phyloP scores from a whole-genome alignment of 352 stramenopile genomes.

The Globisporangium ultimum region DNA sequence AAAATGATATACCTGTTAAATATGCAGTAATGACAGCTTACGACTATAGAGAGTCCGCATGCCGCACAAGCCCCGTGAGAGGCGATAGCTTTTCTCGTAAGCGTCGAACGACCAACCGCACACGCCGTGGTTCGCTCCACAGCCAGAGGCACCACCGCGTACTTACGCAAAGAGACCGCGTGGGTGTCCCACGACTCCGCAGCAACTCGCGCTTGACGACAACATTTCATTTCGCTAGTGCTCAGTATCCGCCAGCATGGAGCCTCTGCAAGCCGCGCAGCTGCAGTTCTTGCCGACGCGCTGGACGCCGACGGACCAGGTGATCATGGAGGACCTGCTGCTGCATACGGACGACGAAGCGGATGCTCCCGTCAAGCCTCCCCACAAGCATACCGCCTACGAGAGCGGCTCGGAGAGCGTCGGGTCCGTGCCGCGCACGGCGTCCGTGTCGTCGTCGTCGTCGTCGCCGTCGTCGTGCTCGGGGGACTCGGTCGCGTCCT shows the following conservation, averaged over 20 bases:
- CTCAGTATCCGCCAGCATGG: not conserved
- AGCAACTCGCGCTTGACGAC: not conserved
- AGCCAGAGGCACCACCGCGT: no score
- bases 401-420: not conserved
- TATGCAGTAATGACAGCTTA: no score
- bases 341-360: constrained; percentile 14
- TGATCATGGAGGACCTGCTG: constrained; percentile 58
- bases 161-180: no score
- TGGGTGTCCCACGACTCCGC: no score
- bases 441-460: not conserved
- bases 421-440: constrained; percentile 4
- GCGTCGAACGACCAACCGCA: no score
- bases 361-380: not conserved
- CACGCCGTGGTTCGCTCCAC: no score
- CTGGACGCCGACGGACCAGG: constrained; percentile 53
- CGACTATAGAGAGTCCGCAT: no score
- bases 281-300: constrained; percentile 17
- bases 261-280: not conserved
- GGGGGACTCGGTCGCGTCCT: not conserved
- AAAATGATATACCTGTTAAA: no score
- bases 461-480: not conserved
- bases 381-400: not conserved
- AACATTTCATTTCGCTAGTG: not conserved
- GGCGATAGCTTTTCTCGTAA: no score
- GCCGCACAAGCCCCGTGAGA: no score